Base-by-base conservation (phyloP, 306 rosid species). In the Carpinus viminea region DNA sequence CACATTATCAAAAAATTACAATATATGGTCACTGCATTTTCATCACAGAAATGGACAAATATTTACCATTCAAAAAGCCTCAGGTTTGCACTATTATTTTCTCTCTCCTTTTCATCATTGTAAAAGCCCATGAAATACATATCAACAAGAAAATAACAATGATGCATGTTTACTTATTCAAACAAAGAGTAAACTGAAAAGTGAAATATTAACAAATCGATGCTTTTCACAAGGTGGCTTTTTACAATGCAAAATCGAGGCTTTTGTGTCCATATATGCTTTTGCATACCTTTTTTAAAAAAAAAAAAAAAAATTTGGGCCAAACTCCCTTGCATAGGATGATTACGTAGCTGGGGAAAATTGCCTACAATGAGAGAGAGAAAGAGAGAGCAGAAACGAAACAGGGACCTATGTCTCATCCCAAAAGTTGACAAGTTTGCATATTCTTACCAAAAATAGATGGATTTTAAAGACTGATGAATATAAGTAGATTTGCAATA, bases 381-480 rank as follows among this genome's bases (percentile, higher is more conserved):
- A 62, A 20, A 26, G 7, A 2, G 69, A 4, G 65, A 59, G 11
- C 21, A 36, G 68, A 61, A 61, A 18, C 8, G 28, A 38, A 38
- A 66, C 18, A 4, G 16, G 72, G 50, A 66, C 51, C 50, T 41
- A 17, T 66, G 50, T 41, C 28, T 66, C 16, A 41, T 66, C 48
- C 50, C 51, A 18, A 28, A 57, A 57, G 61, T 62, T 74, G 47
- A 38, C 38, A 66, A 74, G 72, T 1, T 47, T 38, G 60, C 59
- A 26, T 47, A 74, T 66, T 45, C 62, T 18, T n/a, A 13, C 47
- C 12, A 76, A 72, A 36, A 83, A 73, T 24, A 46, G 61, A 10
- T 4, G 21, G n/a, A 1, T 60, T 61, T 45, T 72, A 7, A 24
- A 62, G 62, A 20, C 20, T 59, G 0, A 72, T 13, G 77, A 54